Evolutionary conservation across 257 asterid species (phyloP), one percentile per base, ranked within the genome.

Genomic region (Gardenia jasminoides): DNA sequence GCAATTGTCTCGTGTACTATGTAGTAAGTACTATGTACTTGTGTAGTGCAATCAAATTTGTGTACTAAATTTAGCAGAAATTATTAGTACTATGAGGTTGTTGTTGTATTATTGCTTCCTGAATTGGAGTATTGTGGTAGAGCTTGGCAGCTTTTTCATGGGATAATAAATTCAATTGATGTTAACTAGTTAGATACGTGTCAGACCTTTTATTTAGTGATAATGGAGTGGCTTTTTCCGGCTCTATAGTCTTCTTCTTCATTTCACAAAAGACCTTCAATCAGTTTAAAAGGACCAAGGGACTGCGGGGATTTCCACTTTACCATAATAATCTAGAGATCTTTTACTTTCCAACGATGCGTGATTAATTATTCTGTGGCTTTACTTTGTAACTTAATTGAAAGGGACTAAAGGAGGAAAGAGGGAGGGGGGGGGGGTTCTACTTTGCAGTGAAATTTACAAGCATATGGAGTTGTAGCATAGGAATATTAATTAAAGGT

Each of bases 31-130:
- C n/a, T n/a, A n/a, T n/a, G 28, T 48, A 67, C 46, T 59, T 39
- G 33, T 64, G 56, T 64, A 62, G 24, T 72, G 67, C 69, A 46
- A 61, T 62, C 67, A 79, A 47, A 30, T 47, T 36, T 30, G 56
- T 64, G 77, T 73, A 64, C 76, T 74, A 73, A 50, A 48, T 72
- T 47, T 72, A 64, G 79, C 75, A 36, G 72, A 73, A 79, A 72
- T 79, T 72, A 50, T 41, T 24, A n/a, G 24, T 54, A 54, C 30
- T 4, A 50, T 19, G 19, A 61, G 64, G 22, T 72, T 61, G 36
- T 72, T 61, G 36, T 61, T 36, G 50, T 67, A 30, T 48, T 39
- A 33, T 72, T 74, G 47, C 10, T 31, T 46, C 13, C 6, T 17
- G 30, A 59, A 39, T 59, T 39, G 70, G 70, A 11, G 50, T 43